Evolutionary conservation across 1,284 basidiomycete genomes (phyloP), one percentile per base, ranked within the genome.

Genomic region (Pyrrhoderma noxium): DNA sequence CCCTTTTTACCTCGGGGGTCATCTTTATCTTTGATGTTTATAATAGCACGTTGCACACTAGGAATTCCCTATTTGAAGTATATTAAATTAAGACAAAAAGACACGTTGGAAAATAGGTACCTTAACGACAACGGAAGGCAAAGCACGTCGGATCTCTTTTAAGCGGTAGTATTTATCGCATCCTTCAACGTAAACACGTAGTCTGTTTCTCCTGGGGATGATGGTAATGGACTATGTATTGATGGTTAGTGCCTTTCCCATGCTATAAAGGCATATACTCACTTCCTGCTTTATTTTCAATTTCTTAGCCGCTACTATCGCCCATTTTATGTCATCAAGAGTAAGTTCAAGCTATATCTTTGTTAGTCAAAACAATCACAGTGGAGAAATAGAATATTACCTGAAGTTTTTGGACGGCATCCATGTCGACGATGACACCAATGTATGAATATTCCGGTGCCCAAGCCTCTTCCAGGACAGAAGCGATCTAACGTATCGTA

Each of bases 381-480:
- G 19, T 13, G n/a, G 51, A 5, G 42, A 19, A n/a, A 49, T 25
- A 8, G 52, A 52, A 65, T 67, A 40, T 36, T 31, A 87, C 88
- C 76, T 97, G 93, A 19, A 99, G 77, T 62, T 89, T 89, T 57
- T 85, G 82, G 51, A 99, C 87, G 7, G 94, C 90, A 21, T 89
- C 82, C 65, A 80, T 81, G 65, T 99, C 95, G 39, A 99, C 79
- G 56, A 98, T 93, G 49, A 99, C 80, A 53, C 93, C 92, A 49
- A 99, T 82, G 61, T 94, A 99, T 0, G 92, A 92, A 58, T 93
- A 92, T 55, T 89, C 84, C 2, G 87, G 83, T 3, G 89, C 89
- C 93, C 94, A 99, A 16, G 92, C 91, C 68, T 98, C 95, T 65
- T 99, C 96, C 31, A 99, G 77, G 14, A 95, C 81, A 31, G 89